Evolutionary conservation across 768 basidiomycete genomes (phyloP).

Genomic region (Trametopsis cervina): DNA sequence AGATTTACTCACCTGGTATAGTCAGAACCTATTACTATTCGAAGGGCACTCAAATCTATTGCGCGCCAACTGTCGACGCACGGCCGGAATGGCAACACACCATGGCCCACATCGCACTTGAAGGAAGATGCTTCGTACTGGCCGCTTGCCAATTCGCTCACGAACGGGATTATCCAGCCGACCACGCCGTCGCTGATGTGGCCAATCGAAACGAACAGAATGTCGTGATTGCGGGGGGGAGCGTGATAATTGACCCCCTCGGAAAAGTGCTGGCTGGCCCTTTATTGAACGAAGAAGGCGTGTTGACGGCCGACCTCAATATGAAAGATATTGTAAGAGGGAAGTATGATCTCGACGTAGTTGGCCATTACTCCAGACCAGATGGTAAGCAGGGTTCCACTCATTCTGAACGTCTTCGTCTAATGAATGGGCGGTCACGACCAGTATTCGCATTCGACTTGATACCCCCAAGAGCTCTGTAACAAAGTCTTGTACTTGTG

Average conservation of each 20-base stretch:
- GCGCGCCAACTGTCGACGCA: conserved; percentile 60
- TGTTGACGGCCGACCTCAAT: conserved; percentile 52
- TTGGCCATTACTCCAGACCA: conserved; percentile 54
- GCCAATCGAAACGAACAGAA: conserved; percentile 35
- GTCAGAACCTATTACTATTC: conserved; percentile 57
- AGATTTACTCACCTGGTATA: conserved; percentile 14
- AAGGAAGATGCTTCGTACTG: conserved; percentile 65
- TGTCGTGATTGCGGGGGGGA: conserved; percentile 56
- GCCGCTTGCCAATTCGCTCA: conserved; percentile 54
- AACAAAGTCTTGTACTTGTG: too few relatives aligned
- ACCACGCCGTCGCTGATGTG: conserved; percentile 36
- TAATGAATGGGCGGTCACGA: too few relatives aligned
- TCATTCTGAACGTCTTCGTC: too few relatives aligned
- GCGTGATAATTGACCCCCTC: conserved; percentile 51
- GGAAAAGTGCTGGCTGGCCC: conserved; percentile 58
- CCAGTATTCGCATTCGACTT: neutral
- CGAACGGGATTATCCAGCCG: conserved; percentile 45
- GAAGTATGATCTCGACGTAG: conserved; percentile 57
- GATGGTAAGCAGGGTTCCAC: conserved; percentile 35
- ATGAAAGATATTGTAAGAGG: conserved; percentile 48
- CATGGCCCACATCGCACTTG: conserved; percentile 58
- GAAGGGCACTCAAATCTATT: conserved; percentile 52
- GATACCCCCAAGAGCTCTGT: neutral
- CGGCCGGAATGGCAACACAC: conserved; percentile 48
- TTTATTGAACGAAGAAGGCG: conserved; percentile 41